A percentile compares a stretch with the other conserved stretches of the same genome.
Evolutionary conservation across 176 grass and related monocot species (phyloP).

Genomic region (Avena insularis): DNA sequence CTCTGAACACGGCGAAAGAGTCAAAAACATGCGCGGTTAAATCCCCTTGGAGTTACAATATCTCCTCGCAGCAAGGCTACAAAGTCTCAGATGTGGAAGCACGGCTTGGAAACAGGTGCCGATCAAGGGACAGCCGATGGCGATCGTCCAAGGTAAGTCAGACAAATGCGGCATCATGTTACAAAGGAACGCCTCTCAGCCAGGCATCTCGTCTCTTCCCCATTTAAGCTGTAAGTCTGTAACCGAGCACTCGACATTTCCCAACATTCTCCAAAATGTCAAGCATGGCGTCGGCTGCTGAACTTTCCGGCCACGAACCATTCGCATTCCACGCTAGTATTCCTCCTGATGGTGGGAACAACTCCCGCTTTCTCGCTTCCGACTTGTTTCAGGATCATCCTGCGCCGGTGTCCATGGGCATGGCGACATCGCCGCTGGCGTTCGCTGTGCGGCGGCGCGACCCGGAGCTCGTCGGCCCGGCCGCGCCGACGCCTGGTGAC

Average conservation of each 20-base stretch:
- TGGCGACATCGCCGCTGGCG: not conserved
- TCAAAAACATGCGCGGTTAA: too few species aligned
- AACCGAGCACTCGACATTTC: too few species aligned
- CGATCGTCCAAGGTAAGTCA: constrained; percentile 4
- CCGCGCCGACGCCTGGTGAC: constrained; percentile 25
- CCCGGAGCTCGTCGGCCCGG: constrained; percentile 36
- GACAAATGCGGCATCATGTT: not conserved
- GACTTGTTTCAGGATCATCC: not conserved
- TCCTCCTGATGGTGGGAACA: not conserved
- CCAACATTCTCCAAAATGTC: too few species aligned
- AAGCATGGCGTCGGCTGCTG: not conserved
- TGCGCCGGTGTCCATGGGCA: not conserved
- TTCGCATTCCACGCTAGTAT: too few species aligned
- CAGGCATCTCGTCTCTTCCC: not conserved
- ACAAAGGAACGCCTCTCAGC: not conserved
- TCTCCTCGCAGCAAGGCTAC: not conserved
- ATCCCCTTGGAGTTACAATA: too few species aligned
- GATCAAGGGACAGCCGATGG: not conserved
- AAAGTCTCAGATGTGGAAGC: not conserved
- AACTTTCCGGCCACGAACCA: not conserved
- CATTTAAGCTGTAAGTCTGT: not conserved
- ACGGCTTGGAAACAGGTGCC: not conserved
- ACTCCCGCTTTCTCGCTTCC: not conserved
- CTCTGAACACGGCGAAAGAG: too few species aligned
- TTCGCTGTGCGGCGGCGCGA: constrained; percentile 43